Evolutionary conservation across 2,329 filamentous ascomycete genomes (phyloP), one percentile per base, ranked within the genome.

Genomic region (Metarhizium humberi): DNA sequence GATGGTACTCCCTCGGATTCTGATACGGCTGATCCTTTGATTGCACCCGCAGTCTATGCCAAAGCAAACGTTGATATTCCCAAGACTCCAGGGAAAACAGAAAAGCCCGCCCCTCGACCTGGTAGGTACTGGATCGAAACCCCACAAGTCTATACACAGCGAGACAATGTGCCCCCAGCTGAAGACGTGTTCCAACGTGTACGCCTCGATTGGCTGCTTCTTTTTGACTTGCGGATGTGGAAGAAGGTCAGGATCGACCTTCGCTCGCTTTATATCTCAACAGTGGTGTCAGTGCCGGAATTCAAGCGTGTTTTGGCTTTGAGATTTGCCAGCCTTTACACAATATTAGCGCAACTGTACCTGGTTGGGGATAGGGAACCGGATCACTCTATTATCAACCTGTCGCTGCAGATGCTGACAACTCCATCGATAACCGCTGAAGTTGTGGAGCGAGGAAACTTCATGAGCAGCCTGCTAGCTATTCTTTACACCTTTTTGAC

Each of bases 401-500:
- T 99, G 42, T 97, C 92, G 4, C 76, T 97, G 34, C 94, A 99
- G 67, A 95, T 99, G 83, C 77, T 99, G 59, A 99, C 94, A 0
- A 96, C 94, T 0, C 92, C 94, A 2, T 95, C 92, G 0, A 97
- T 99, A 61, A 97, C 92, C 0, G 88, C 91, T 48, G 95, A 99
- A 71, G 88, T 97, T 51, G 90, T 99, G 8, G 89, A 96, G 64
- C 83, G 91, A 49, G 92, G 92, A 32, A 99, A 99, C 69, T 99
- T 99, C 66, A 77, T 99, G 60, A 96, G 91, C 8, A 96, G 90
- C 62, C 78, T 99, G 43, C 88, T 97, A 80, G 91, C 94, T 14
- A 99, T 99, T 58, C 77, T 99, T 0, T 99, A 97, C 70, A 97
- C 95, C 0, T 99, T 99, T 73, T 74, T 99, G 43, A 99, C 94